phyloP scores from a whole-genome alignment of 441 rosid species.

The Populus hybrid region DNA sequence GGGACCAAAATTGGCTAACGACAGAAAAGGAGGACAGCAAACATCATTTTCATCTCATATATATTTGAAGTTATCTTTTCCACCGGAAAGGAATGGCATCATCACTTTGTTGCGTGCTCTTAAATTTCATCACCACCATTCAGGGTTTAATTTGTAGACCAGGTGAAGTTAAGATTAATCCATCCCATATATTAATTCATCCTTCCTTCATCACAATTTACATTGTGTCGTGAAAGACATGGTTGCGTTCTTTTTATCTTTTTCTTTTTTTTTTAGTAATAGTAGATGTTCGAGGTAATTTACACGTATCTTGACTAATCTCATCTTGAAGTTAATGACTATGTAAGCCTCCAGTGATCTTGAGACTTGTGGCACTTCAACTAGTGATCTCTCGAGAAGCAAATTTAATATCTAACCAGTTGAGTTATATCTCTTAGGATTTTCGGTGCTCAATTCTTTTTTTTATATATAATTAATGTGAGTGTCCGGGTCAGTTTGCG shows the following conservation, averaged over 20 bases:
- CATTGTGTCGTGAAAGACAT: not conserved
- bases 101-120: not conserved
- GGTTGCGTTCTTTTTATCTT: too few species aligned
- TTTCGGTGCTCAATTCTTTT: too few species aligned
- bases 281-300: too few species aligned
- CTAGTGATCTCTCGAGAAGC: too few species aligned
- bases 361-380: too few species aligned
- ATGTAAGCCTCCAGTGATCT: too few species aligned
- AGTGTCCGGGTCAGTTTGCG: fast-evolving
- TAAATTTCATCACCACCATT: not conserved
- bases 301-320: too few species aligned
- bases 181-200: not conserved
- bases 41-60: too few species aligned
- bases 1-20: not conserved
- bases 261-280: too few species aligned
- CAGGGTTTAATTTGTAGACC: not conserved
- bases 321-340: too few species aligned
- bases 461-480: too few species aligned
- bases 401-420: fast-evolving
- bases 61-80: too few species aligned
- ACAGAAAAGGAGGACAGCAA: not conserved
- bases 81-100: not conserved
- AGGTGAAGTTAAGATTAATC: not conserved
- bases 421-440: fast-evolving
- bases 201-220: not conserved